Evolutionary conservation across 306 rosid genomes (phyloP).

Genomic region (Luffa acutangula): DNA sequence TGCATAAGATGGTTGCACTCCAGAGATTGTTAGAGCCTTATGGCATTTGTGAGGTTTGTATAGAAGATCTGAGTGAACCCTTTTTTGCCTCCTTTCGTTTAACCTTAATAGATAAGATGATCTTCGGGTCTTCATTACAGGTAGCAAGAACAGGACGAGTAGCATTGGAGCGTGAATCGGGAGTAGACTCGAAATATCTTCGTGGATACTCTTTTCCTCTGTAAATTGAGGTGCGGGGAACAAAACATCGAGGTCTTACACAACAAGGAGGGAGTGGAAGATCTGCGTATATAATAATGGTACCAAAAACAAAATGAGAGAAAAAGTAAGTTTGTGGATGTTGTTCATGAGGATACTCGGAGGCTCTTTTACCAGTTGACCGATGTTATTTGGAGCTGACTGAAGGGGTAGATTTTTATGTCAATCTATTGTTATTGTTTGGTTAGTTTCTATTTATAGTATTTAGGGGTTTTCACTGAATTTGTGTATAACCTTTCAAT

Average conservation of each 20-base stretch:
- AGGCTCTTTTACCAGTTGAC: background rate
- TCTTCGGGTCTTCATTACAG: conserved; percentile 3
- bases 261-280: background rate
- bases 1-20: conserved; percentile 50
- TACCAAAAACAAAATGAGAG: background rate
- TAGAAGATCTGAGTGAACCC: background rate
- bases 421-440: background rate
- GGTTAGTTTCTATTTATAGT: background rate
- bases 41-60: conserved; percentile 54
- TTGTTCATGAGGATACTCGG: background rate
- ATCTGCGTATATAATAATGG: background rate
- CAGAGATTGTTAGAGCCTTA: conserved; percentile 47
- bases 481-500: no score
- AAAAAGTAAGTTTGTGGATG: background rate
- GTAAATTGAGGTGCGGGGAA: background rate
- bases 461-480: no score
- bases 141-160: conserved; percentile 51
- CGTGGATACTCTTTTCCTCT: conserved; percentile 45
- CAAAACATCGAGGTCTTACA: background rate
- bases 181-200: conserved; percentile 42
- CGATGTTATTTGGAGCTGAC: background rate
- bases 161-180: conserved; percentile 41
- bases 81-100: background rate
- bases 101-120: background rate
- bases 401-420: background rate